A percentile compares a stretch with the other conserved stretches of the same genome.
These are phyloP conservation scores for Vitis hybrid DNA, from an alignment of 177 flowering plant genomes.

Conservation along the genomic window DNA sequence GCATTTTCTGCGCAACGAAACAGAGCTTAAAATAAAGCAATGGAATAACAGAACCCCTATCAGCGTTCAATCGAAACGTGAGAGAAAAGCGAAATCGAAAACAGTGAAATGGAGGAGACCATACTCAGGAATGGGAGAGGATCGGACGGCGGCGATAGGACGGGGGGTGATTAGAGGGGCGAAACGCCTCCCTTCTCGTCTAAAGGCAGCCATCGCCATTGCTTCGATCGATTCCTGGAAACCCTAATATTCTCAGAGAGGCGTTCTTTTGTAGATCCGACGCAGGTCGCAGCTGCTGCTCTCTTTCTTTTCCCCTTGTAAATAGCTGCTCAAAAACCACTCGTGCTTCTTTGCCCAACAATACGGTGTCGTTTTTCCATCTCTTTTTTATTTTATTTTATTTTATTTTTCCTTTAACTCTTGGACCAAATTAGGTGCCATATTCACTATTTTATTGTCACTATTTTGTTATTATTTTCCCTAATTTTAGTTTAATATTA, in stretches of 20 bases:
- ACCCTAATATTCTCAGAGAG: constrained; percentile 19
- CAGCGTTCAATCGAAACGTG: neutral
- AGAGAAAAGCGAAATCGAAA: neutral
- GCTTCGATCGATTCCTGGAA: constrained; percentile 13
- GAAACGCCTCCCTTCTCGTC: constrained; percentile 74
- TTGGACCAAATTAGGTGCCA: too few species aligned
- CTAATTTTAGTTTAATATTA: too few species aligned
- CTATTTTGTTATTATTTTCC: too few species aligned
- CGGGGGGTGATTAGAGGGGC: constrained; percentile 50
- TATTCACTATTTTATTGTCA: too few species aligned
- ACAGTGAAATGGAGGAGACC: constrained; percentile 15
- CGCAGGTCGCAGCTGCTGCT: too few species aligned
- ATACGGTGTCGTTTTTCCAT: too few species aligned
- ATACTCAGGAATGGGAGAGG: constrained; percentile 57
- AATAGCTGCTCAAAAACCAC: too few species aligned
- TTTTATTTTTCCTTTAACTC: too few species aligned
- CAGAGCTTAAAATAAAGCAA: neutral
- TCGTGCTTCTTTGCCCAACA: too few species aligned
- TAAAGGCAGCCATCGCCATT: constrained; percentile 89
- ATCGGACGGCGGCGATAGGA: constrained; percentile 42
- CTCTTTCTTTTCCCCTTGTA: too few species aligned
- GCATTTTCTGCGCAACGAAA: constrained; percentile 9
- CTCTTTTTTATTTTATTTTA: too few species aligned
- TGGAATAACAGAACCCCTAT: neutral
- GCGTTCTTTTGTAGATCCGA: neutral